Conservation (phyloP, 75 land plant species). For the Ceratopteris richardii region DNA sequence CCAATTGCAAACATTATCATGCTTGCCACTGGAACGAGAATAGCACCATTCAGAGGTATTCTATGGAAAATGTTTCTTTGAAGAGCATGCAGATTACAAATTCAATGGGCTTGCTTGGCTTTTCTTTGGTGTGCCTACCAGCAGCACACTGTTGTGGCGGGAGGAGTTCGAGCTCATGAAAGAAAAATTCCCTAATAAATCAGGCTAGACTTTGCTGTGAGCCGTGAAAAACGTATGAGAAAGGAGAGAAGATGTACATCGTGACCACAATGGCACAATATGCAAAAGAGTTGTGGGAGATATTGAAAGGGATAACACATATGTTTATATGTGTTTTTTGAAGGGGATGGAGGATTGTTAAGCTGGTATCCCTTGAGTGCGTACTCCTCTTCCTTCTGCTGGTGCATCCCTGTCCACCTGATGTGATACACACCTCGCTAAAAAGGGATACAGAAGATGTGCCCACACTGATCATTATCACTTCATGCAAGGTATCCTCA, state of each 20-base stretch:
- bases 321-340: conserved; percentile 92
- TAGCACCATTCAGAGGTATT: conserved; percentile 91
- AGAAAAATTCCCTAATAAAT: conserved; percentile 76
- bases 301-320: conserved; percentile 94
- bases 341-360: conserved; percentile 99
- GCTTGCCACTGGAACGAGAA: conserved; percentile 98
- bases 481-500: too few species aligned
- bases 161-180: conserved; percentile 99
- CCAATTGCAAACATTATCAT: conserved; percentile 89
- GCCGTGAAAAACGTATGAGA: conserved; percentile 83
- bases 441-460: too few species aligned
- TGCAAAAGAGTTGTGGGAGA: conserved; percentile 79
- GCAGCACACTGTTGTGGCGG: conserved; percentile 80
- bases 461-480: too few species aligned
- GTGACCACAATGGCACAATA: conserved; percentile 91
- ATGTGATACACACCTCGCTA: too few species aligned
- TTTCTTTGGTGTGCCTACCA: conserved; percentile 95
- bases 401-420: too few species aligned
- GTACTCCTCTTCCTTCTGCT: too few species aligned
- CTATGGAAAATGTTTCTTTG: conserved; percentile 98
- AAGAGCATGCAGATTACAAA: conserved; percentile 88
- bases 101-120: conserved; percentile 98
- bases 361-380: too few species aligned
- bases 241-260: conserved; percentile 98
- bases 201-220: conserved; percentile 86